Base-by-base conservation (phyloP, 1,139 yeast species). In the Diutina scorzettiae region DNA sequence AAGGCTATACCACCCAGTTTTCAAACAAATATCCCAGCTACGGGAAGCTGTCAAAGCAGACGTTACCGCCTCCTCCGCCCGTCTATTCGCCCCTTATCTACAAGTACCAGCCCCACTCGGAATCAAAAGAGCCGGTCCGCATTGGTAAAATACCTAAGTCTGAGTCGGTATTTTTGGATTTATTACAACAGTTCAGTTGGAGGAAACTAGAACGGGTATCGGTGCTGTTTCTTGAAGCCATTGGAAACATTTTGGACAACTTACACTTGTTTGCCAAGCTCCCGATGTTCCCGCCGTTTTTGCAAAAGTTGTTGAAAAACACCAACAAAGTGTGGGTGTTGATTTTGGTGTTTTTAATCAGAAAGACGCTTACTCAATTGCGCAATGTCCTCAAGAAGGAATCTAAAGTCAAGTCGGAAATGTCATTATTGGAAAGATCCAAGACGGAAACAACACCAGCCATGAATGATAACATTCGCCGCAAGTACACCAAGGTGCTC, bases 311-410 rank as follows among this genome's bases (percentile, higher is more conserved):
- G 20, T 55, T 69, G 43, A 65, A 65, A 46, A 70, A 68, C 44
- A 69, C 74, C 44, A 69, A 69, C 48, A 66, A 65, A 49, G 51
- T 69, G 32, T 69, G 74, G 74, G 64, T 68, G 34, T 52, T 69
- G 27, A 63, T 69, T 11, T 56, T 69, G 48, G 52, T 69, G 4
- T 69, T 69, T 44, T 59, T 69, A 49, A 63, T 69, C 18, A 49
- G 73, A 37, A 69, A 69, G 46, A 67, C 73, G 9, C 48, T 65
- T 8, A 63, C 71, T 2, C 73, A 69, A 49, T 58, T 69, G 44
- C 53, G 67, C 12, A 69, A 69, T 49, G 65, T 69, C 16, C 53
- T 63, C 9, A 53, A 63, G 29, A 66, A 65, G 46, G 71, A 68
- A 46, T 52, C 52, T 12, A 68, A 67, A 52, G 66, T 68, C 18